phyloP scores from a whole-genome alignment of 164 flowering plant species.

The Sextonia rubra region DNA sequence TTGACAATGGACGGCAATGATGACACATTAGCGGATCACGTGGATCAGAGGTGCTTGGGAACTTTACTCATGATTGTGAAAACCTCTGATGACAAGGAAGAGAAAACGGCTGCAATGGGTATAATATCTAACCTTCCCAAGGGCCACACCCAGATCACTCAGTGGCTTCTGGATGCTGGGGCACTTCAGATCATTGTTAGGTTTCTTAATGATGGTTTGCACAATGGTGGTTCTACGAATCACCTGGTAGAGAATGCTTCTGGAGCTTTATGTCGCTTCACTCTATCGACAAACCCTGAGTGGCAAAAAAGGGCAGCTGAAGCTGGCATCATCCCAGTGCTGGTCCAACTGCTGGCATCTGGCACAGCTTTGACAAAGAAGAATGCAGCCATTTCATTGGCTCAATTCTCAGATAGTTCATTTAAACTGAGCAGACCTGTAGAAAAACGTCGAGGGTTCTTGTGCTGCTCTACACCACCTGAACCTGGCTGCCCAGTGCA shows the following conservation, averaged over 20 bases:
- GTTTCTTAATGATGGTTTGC: constrained; percentile 19
- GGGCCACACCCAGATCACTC: constrained; percentile 30
- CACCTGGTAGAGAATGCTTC: constrained; percentile 49
- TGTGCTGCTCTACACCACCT: constrained; percentile 46
- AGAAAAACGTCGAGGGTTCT: constrained; percentile 34
- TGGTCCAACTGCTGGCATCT: constrained; percentile 43
- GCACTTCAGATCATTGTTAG: constrained; percentile 33
- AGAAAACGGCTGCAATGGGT: constrained; percentile 52
- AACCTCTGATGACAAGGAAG: constrained; percentile 44
- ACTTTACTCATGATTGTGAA: constrained; percentile 38
- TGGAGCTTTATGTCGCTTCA: constrained; percentile 52
- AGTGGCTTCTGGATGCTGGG: constrained; percentile 51
- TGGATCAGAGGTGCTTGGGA: constrained; percentile 35
- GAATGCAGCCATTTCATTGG: constrained; percentile 48
- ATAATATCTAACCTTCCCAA: constrained; percentile 51
- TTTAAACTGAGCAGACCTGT: constrained; percentile 27
- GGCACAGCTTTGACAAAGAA: constrained; percentile 47
- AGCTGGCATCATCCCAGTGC: constrained; percentile 36
- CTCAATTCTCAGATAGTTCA: constrained; percentile 52
- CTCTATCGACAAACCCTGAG: constrained; percentile 35
- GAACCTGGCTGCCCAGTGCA: constrained; percentile 51
- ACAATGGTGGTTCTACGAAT: constrained; percentile 20
- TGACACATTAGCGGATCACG: constrained; percentile 35
- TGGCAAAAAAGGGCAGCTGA: constrained; percentile 53
- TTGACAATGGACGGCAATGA: constrained; percentile 37